phyloP scores from a whole-genome alignment of 306 rosid genomes.

The Cajanus cajan region DNA sequence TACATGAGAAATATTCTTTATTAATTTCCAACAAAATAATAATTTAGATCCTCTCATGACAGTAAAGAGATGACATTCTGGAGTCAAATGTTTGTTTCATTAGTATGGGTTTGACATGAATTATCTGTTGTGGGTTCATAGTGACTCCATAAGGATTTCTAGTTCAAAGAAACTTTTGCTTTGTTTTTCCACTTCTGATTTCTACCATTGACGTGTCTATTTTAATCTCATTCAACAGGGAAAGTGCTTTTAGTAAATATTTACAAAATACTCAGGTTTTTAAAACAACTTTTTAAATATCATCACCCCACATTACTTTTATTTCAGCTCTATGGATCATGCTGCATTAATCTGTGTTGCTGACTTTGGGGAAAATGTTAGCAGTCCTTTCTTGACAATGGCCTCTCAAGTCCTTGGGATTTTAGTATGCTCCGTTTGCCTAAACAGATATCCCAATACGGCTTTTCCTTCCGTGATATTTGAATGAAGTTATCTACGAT shows the following conservation, averaged over 20 bases:
- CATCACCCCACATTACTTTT: background rate
- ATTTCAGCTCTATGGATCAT: too few species aligned
- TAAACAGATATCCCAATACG: background rate
- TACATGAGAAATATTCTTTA: background rate
- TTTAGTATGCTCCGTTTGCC: background rate
- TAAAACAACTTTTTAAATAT: background rate
- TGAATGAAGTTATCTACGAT: background rate
- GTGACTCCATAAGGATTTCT: background rate
- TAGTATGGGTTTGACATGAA: background rate
- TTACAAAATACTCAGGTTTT: background rate
- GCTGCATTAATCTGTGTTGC: background rate
- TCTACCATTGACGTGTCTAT: background rate
- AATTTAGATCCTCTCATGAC: background rate
- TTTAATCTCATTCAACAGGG: background rate
- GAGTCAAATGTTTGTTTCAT: background rate
- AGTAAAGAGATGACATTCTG: background rate
- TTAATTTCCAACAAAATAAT: background rate
- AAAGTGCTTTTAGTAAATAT: background rate
- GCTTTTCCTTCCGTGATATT: background rate
- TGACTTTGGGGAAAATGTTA: background rate
- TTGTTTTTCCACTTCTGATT: background rate
- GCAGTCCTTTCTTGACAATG: background rate
- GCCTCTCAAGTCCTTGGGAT: background rate
- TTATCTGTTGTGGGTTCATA: background rate
- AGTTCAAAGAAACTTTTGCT: background rate